These are phyloP conservation scores for Scopulariopsis brevicaulis DNA, from an alignment of 2,329 filamentous ascomycete genomes.

Conservation along the genomic window DNA sequence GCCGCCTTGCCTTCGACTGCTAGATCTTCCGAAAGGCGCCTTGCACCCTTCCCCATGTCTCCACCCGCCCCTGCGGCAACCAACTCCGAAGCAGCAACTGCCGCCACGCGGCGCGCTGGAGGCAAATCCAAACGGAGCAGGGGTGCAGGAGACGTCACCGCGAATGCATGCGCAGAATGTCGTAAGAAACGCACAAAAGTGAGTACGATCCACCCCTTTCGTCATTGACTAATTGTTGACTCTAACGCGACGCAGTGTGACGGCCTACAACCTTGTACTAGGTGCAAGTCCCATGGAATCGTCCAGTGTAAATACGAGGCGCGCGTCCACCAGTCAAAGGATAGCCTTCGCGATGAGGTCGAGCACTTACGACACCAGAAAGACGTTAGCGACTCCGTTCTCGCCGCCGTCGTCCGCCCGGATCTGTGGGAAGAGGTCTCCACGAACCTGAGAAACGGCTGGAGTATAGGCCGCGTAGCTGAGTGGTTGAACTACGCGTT, in stretches of 20 bases:
- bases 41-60: no score
- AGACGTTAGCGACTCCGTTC: conserved; percentile 40
- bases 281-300: conserved; percentile 42
- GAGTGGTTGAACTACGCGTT: conserved; percentile 32
- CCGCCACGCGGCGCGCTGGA: no score
- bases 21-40: no score
- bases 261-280: conserved; percentile 40
- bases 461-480: conserved; percentile 41
- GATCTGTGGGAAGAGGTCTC: conserved; percentile 44
- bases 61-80: no score
- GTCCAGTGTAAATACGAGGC: conserved; percentile 49
- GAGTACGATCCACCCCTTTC: conserved; percentile 7
- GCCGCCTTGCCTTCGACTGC: no score
- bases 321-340: conserved; percentile 52
- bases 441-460: conserved; percentile 37
- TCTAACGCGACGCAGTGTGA: conserved; percentile 35
- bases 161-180: conserved; percentile 50
- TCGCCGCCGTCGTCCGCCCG: conserved; percentile 39
- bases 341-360: conserved; percentile 47
- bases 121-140: conserved; percentile 35
- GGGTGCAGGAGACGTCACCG: conserved; percentile 43
- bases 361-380: conserved; percentile 43
- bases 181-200: conserved; percentile 52
- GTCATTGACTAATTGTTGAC: conserved; percentile 1
- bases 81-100: no score